Evolutionary conservation across 2,329 filamentous ascomycete genomes (phyloP).

Genomic region (Botrytis medusae): DNA sequence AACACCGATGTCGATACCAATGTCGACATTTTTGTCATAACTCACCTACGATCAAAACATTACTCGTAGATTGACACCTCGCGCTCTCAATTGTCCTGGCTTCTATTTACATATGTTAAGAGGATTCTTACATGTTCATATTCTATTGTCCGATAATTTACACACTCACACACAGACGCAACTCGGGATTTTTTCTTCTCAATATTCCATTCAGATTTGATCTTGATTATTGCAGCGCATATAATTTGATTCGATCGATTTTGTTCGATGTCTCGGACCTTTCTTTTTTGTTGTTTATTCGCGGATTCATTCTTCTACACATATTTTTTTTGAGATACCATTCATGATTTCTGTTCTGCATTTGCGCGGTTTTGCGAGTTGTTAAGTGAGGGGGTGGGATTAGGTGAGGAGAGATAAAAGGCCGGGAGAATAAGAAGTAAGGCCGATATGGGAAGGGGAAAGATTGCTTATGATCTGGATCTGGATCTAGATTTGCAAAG

Average conservation of each 20-base stretch:
- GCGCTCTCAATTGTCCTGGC: neutral
- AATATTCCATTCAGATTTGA: neutral
- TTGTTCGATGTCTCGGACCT: neutral
- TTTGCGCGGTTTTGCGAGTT: neutral
- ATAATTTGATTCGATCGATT: slow-evolving; percentile 4
- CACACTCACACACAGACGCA: neutral
- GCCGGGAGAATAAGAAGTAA: neutral
- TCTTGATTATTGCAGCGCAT: slow-evolving; percentile 17
- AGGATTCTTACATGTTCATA: neutral
- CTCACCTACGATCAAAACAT: neutral
- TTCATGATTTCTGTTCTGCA: slow-evolving; percentile 19
- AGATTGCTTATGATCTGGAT: slow-evolving; percentile 5
- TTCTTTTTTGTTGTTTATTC: neutral
- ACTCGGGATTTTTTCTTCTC: neutral
- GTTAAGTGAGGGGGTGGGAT: neutral
- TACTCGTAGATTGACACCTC: neutral
- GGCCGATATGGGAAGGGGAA: neutral
- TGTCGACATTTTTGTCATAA: neutral
- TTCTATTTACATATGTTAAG: neutral
- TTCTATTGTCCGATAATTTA: slow-evolving; percentile 15
- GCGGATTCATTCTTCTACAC: neutral
- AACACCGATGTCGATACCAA: neutral
- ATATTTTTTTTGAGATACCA: slow-evolving; percentile 22
- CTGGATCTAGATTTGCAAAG: neutral
- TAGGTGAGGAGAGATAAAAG: neutral